Evolutionary conservation across 768 basidiomycete genomes (phyloP).

Genomic region (Amanita rimosa): DNA sequence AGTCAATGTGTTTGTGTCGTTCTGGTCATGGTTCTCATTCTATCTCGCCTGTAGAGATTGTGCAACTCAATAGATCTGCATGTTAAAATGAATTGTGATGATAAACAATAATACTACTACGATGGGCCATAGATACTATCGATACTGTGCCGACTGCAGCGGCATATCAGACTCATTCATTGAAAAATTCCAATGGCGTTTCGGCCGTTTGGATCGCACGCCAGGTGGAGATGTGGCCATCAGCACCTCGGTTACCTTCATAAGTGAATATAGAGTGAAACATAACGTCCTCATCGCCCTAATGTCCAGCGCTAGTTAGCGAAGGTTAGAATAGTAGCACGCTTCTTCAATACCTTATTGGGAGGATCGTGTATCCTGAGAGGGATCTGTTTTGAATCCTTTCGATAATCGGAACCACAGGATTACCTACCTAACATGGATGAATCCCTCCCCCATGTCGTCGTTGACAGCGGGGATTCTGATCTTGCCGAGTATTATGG

Average conservation of each 20-base stretch:
- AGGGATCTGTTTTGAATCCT: neutral
- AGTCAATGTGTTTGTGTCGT: neutral
- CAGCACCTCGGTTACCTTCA: slow-evolving; percentile 35
- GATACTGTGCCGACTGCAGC: neutral
- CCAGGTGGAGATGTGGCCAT: slow-evolving; percentile 44
- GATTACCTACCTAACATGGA: slow-evolving; percentile 54
- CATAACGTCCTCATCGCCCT: slow-evolving; percentile 55
- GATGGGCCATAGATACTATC: no score
- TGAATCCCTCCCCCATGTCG: slow-evolving; percentile 47
- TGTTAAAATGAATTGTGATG: neutral
- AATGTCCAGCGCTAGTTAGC: slow-evolving; percentile 6
- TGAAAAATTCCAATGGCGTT: slow-evolving; percentile 58
- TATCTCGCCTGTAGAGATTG: neutral
- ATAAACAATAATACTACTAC: neutral
- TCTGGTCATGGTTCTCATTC: neutral
- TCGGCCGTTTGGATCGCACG: slow-evolving; percentile 51
- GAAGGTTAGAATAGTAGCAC: neutral
- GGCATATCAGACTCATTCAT: slow-evolving; percentile 32
- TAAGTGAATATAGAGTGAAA: slow-evolving; percentile 69
- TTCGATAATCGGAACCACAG: slow-evolving; percentile 2
- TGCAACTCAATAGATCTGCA: neutral
- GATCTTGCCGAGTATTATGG: slow-evolving; percentile 68
- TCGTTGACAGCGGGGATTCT: slow-evolving; percentile 58
- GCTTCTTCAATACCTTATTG: slow-evolving; percentile 38
- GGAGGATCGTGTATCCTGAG: slow-evolving; percentile 67